Conservation (phyloP, 2,329 filamentous ascomycete genomes). For the Calonectria crousiana region DNA sequence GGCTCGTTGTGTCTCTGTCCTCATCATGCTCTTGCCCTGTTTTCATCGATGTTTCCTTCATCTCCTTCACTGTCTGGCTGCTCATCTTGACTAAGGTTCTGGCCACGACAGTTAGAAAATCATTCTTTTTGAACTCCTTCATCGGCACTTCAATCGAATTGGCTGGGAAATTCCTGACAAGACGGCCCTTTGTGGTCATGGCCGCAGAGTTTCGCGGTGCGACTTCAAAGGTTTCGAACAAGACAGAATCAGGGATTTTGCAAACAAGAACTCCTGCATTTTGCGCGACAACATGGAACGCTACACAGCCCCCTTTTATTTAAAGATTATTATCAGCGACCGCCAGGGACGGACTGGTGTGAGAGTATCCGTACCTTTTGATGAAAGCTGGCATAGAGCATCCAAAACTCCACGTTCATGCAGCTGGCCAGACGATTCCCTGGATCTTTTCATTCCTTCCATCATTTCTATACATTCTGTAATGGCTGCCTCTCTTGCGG, state of each 20-base stretch:
- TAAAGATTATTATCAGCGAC: not conserved
- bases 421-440: constrained; percentile 6
- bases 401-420: not conserved
- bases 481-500: not conserved
- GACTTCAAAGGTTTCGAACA: constrained; percentile 33
- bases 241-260: not conserved
- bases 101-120: constrained; percentile 38
- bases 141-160: constrained; percentile 5
- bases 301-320: not conserved
- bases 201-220: constrained; percentile 26
- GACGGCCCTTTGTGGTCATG: constrained; percentile 21
- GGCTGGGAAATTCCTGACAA: constrained; percentile 29
- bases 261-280: constrained; percentile 31
- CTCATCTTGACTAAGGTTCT: constrained; percentile 48
- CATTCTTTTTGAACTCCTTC: constrained; percentile 3
- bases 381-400: constrained; percentile 2
- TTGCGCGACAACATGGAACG: constrained; percentile 28
- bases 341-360: not conserved
- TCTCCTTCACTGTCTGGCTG: constrained; percentile 38
- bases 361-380: not conserved
- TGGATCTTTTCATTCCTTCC: constrained; percentile 12
- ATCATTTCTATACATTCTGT: constrained; percentile 26
- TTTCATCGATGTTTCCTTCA: constrained; percentile 49
- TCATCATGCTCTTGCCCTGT: constrained; percentile 52
- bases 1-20: constrained; percentile 61